Conservation (phyloP, 176 grass and related monocot genomes). For the Hyparrhenia diplandra region DNA sequence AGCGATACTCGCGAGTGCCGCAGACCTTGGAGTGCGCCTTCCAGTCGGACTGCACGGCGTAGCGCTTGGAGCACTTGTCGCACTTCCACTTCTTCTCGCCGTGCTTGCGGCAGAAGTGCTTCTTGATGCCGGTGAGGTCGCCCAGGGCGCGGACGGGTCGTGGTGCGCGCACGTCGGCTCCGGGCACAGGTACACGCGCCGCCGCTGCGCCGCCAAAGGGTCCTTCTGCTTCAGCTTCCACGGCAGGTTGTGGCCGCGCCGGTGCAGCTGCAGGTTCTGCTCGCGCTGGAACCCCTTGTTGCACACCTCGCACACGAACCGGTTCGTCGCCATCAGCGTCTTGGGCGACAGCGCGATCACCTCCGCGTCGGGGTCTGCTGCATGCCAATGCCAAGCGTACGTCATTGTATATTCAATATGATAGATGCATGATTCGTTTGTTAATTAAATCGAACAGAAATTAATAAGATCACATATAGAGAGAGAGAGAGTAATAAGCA, state of each 20-base stretch:
- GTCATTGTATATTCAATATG: too few relatives aligned
- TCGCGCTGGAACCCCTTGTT: constrained; percentile 97
- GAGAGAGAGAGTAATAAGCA: too few relatives aligned
- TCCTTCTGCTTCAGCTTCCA: constrained; percentile 99
- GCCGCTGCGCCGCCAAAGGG: constrained; percentile 45
- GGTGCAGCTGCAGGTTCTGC: constrained; percentile 99
- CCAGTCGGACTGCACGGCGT: constrained; percentile 96
- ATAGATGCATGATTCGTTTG: too few relatives aligned
- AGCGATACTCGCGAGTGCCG: constrained; percentile 95
- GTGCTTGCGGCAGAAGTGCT: constrained; percentile 99
- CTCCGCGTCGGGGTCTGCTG: constrained; percentile 88
- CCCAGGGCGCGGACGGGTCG: constrained; percentile 83
- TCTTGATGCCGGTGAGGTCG: constrained; percentile 96
- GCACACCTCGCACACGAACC: constrained; percentile 98
- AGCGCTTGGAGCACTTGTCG: constrained; percentile 95
- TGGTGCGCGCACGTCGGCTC: constrained; percentile 95
- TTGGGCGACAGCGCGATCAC: constrained; percentile 87
- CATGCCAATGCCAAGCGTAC: too few relatives aligned
- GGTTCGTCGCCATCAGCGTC: constrained; percentile 92
- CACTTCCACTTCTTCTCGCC: constrained; percentile 99
- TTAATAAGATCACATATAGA: too few relatives aligned
- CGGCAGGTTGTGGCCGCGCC: constrained; percentile 91
- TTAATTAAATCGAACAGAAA: not conserved
- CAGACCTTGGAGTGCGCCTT: constrained; percentile 99
- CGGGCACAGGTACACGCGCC: constrained; percentile 93